Evolutionary conservation across 345 rosid genomes (phyloP), one percentile per base, ranked within the genome.

Genomic region (Dipteronia sinensis): DNA sequence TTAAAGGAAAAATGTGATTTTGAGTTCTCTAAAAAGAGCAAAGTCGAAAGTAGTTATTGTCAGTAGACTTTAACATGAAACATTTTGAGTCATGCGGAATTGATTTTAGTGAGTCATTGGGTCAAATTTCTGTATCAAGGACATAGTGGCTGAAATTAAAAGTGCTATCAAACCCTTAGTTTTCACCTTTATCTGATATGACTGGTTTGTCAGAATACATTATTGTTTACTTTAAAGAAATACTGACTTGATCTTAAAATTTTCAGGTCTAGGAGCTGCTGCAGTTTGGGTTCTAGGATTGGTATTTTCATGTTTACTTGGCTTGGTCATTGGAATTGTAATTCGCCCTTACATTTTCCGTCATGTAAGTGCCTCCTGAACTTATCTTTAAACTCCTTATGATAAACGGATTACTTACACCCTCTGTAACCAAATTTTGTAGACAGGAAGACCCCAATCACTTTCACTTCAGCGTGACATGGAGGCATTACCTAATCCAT

Each of bases 401-500:
- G 17, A 34, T 38, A 58, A 76, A 67, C 7, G n/a, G 58, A 55
- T 78, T 53, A 67, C 71, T 76, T 61, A 7, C 67, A 29, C 78
- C 19, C 25, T 78, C 53, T 71, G 85, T 87, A 80, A 84, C 88
- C 80, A 69, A 79, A 72, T 73, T 79, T 49, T 87, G 79, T 88
- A 92, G 97, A 89, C 95, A 89, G 92, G 91, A 85, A 80, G 86
- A 79, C 72, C 70, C 67, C 84, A 77, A 71, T 77, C 88, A 69
- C 82, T 74, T 69, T 76, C 27, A 10, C 38, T 76, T 75, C 89
- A 79, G 78, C 89, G 8, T 13, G 95, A 90, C 89, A 79, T 89
- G 91, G 97, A 91, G 83, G 89, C 89, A 67, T 79, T 89, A 72
- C 92, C 89, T 76, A 87, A 89, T 73, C 91, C 82, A 69, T 82